Conservation (phyloP, 352 stramenopile species). For the Pythium pyrilobum region DNA sequence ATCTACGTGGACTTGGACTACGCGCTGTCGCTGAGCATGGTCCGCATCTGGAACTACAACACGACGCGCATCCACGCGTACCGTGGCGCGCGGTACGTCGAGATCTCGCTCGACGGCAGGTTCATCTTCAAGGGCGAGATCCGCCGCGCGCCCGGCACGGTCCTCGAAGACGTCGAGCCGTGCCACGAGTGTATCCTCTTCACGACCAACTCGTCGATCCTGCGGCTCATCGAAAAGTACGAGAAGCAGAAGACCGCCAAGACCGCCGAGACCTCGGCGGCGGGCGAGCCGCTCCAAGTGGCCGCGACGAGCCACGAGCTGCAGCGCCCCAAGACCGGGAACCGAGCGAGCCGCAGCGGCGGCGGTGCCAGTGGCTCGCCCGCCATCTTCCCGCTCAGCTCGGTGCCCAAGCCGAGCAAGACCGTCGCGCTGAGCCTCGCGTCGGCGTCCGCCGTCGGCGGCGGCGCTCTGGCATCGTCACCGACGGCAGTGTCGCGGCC, state of each 20-base stretch:
- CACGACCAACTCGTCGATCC: conserved; percentile 64
- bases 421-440: conserved; percentile 6
- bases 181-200: conserved; percentile 85
- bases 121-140: conserved; percentile 84
- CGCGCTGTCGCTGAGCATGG: conserved; percentile 67
- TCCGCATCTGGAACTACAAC: conserved; percentile 89
- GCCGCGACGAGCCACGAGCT: neutral
- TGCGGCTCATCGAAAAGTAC: conserved; percentile 81
- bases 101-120: conserved; percentile 52
- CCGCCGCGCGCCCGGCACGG: conserved; percentile 51
- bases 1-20: conserved; percentile 80
- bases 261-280: conserved; percentile 4
- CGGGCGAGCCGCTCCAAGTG: neutral
- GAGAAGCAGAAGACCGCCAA: conserved; percentile 34
- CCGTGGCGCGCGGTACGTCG: conserved; percentile 54
- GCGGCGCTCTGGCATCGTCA: neutral
- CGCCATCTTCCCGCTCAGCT: conserved; percentile 27
- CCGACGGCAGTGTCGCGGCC: conserved; percentile 21
- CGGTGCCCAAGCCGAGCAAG: conserved; percentile 36
- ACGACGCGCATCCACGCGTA: conserved; percentile 79
- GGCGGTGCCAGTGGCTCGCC: neutral
- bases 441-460: conserved; percentile 4
- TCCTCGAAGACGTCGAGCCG: conserved; percentile 47
- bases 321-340: conserved; percentile 55
- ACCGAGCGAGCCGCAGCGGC: conserved; percentile 27